Base-by-base conservation (phyloP, 2,329 filamentous ascomycete genomes). In the Trichophyton schoenleinii region DNA sequence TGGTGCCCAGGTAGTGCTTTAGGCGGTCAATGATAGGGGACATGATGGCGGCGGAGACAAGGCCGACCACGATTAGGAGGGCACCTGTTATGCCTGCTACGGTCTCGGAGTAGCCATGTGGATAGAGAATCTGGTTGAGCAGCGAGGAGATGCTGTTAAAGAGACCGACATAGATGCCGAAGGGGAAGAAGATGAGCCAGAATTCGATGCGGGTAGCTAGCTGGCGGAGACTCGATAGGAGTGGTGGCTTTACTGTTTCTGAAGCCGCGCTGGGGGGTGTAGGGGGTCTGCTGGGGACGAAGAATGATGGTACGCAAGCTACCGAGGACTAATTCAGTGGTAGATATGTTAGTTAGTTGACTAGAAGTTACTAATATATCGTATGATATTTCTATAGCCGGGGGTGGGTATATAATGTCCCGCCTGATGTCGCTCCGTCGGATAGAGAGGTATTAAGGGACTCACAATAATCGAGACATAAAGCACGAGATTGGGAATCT, bases 61-160 rank as follows among this genome's bases (percentile, higher is more conserved):
- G 83, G 7, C 94, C 94, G 60, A 94, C 88, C 55, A 96, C 80
- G 70, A 97, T 97, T 38, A 97, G 81, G 7, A 97, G 74, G 0
- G 88, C 94, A 65, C 94, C 94, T 9, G 87, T 90, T 68, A 97
- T 91, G 38, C 94, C 94, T 22, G 92, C 89, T 61, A 96, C 81
- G 65, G 87, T 87, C 71, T 95, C 87, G 63, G 78, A 82, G 80
- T 90, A 95, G 68, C 84, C 88, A 75, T 96, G 92, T 0, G 94
- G 94, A 44, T 83, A 78, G 65, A 97, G 82, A 71, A 97, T 89
- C 71, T 96, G 92, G 77, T 92, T 95, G 8, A 97, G 80, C 0
- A 97, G 83, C 1, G 88, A 88, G 58, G 91, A 95, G 66, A 91
- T 79, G 66, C 87, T 87, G 80, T 97, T 97, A 84, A 99, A 99